phyloP scores from a whole-genome alignment of 768 basidiomycete species.

The Tricholoma saponaceum region DNA sequence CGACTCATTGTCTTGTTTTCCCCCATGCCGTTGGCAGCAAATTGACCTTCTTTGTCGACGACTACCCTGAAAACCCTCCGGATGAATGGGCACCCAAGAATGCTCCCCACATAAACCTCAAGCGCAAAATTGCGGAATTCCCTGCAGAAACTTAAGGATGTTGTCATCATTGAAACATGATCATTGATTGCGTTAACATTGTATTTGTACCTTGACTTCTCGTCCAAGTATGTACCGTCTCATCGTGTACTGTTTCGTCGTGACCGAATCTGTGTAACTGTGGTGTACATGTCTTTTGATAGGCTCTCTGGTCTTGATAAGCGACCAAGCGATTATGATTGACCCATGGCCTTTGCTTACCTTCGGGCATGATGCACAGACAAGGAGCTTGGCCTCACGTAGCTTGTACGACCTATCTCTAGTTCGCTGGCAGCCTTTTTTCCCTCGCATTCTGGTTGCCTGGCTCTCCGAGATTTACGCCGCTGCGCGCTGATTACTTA shows the following conservation, averaged over 20 bases:
- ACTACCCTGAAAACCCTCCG: background rate
- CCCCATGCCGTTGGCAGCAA: background rate
- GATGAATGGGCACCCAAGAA: background rate
- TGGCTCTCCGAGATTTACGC: too few species aligned
- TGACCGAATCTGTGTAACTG: background rate
- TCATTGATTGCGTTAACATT: background rate
- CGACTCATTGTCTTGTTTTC: conserved; percentile 45
- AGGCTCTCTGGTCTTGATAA: background rate
- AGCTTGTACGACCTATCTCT: too few species aligned
- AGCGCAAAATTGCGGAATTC: background rate
- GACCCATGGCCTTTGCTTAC: too few species aligned
- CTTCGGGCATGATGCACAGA: too few species aligned
- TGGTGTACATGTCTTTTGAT: background rate
- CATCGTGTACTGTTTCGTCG: background rate
- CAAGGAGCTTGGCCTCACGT: too few species aligned
- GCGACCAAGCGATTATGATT: background rate
- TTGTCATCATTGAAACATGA: background rate
- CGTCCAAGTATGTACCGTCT: background rate
- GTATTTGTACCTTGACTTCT: background rate
- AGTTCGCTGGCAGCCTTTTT: too few species aligned
- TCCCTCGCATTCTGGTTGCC: too few species aligned
- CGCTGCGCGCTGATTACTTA: too few species aligned
- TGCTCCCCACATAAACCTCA: background rate
- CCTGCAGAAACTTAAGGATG: background rate
- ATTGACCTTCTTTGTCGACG: background rate